Evolutionary conservation across 192 early-diverging fungal genomes (phyloP).

Genomic region (Gigaspora rosea): DNA sequence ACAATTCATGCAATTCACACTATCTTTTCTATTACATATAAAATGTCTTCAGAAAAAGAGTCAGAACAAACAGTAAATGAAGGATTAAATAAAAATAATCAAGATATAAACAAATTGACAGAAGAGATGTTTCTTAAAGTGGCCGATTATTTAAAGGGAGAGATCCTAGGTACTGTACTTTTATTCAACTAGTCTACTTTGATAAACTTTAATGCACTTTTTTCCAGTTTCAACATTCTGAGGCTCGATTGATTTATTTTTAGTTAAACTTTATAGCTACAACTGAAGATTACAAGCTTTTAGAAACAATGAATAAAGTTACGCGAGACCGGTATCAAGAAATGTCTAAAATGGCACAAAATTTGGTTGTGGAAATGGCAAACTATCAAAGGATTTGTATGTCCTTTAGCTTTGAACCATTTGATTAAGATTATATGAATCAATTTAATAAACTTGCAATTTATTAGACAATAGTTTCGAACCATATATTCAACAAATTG

Average conservation of each 20-base stretch:
- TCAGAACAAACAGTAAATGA: not conserved
- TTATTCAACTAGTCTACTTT: too few relatives aligned
- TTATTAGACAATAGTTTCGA: slow-evolving; percentile 46
- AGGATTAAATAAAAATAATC: not conserved
- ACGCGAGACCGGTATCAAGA: slow-evolving; percentile 46
- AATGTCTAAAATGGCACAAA: slow-evolving; percentile 43
- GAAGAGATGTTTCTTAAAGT: slow-evolving; percentile 47
- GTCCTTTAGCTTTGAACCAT: not conserved
- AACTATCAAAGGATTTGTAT: slow-evolving; percentile 46
- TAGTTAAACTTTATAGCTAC: slow-evolving; percentile 34
- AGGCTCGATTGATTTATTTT: too few relatives aligned
- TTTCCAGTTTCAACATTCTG: too few relatives aligned
- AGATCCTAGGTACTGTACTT: slow-evolving; percentile 43
- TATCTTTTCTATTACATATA: too few relatives aligned
- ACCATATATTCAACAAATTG: slow-evolving; percentile 45
- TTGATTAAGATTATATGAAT: not conserved
- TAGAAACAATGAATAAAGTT: slow-evolving; percentile 47
- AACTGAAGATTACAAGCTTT: slow-evolving; percentile 45
- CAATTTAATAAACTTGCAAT: not conserved
- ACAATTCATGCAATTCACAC: too few relatives aligned
- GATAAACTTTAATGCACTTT: too few relatives aligned
- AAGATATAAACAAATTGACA: slow-evolving; percentile 44
- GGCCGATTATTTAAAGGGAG: slow-evolving; percentile 43
- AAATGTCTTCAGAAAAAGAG: too few relatives aligned
- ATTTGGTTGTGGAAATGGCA: slow-evolving; percentile 45